phyloP scores from a whole-genome alignment of 2,329 filamentous ascomycete species.

The Tolypocladium ovalisporum region DNA sequence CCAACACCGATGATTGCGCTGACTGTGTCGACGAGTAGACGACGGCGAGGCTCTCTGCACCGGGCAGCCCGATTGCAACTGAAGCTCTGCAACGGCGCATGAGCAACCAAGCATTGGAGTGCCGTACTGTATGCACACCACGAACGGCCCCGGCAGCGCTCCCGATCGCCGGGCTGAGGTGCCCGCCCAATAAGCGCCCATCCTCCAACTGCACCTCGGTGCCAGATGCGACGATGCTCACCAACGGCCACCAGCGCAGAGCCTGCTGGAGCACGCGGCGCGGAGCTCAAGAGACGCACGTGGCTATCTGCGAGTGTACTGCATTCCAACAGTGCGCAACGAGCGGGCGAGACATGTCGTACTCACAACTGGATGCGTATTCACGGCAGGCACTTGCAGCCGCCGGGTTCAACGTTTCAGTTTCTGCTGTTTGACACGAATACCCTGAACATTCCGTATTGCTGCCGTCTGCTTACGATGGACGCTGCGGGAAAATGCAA shows the following conservation, averaged over 20 bases:
- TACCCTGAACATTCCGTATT: not conserved
- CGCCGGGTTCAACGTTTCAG: not conserved
- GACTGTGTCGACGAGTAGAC: not conserved
- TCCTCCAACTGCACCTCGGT: not conserved
- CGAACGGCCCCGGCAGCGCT: not conserved
- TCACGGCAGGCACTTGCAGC: not conserved
- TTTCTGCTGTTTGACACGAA: not conserved
- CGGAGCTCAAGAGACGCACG: not conserved
- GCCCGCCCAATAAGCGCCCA: not conserved
- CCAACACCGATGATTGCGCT: too few relatives aligned
- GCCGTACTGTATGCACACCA: not conserved
- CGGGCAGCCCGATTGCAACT: not conserved
- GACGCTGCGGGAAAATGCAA: not conserved
- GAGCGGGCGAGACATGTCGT: not conserved
- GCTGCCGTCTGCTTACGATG: not conserved
- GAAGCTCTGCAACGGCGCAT: not conserved
- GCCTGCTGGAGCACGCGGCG: not conserved
- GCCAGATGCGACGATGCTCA: not conserved
- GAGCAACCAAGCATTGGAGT: too few relatives aligned
- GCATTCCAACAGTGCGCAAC: not conserved
- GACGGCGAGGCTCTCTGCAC: not conserved
- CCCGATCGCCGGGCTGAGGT: not conserved
- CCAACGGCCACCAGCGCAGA: not conserved
- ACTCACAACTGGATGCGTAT: too few relatives aligned
- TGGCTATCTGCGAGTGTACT: not conserved